phyloP scores from a whole-genome alignment of 192 early-diverging fungal genomes.

The Umbelopsis ramanniana region DNA sequence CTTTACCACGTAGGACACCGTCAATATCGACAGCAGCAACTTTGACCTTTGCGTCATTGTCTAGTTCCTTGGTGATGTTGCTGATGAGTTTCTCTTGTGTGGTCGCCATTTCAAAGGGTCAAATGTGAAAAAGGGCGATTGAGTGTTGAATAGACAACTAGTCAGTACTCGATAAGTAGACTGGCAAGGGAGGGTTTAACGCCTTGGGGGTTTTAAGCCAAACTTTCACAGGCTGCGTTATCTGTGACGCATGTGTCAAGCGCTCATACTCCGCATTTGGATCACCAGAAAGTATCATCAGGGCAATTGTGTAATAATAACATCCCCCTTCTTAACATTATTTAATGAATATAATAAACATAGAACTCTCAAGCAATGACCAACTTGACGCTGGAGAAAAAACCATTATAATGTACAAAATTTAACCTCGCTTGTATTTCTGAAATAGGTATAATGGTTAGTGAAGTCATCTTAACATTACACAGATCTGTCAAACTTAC shows the following conservation, averaged over 20 bases:
- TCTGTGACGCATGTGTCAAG: not conserved
- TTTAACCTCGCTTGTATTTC: constrained; percentile 29
- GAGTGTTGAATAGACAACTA: not conserved
- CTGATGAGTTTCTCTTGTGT: constrained; percentile 1
- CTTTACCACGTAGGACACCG: constrained; percentile 74
- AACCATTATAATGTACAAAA: not conserved
- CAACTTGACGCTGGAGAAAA: not conserved
- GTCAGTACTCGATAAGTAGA: not conserved
- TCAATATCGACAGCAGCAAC: constrained; percentile 77
- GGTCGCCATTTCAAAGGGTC: not conserved
- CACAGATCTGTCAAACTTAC: constrained; percentile 40
- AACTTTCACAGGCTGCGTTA: constrained; percentile 1
- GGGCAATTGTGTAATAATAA: not conserved
- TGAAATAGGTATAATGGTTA: not conserved
- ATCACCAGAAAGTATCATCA: not conserved
- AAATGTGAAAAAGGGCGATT: not conserved
- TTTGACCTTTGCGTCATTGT: constrained; percentile 54
- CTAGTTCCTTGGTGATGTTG: constrained; percentile 26
- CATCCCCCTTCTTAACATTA: too few relatives aligned
- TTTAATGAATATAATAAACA: too few relatives aligned
- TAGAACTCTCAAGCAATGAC: too few relatives aligned
- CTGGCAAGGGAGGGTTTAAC: not conserved
- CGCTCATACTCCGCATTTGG: not conserved
- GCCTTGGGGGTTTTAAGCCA: not conserved
- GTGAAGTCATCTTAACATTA: not conserved